phyloP scores from a whole-genome alignment of 345 rosid species.

The Acer campestre region DNA sequence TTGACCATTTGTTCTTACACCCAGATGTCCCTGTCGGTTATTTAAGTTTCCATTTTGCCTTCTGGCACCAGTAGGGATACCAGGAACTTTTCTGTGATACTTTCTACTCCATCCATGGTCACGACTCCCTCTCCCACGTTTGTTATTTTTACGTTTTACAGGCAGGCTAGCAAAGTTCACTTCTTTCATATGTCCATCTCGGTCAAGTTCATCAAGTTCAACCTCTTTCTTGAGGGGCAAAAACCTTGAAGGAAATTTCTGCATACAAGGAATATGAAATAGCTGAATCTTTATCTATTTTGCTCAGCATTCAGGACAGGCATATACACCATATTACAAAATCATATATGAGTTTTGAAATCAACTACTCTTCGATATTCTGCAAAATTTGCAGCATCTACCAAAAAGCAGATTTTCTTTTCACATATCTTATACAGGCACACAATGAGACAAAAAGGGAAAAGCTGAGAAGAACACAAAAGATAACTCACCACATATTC shows the following conservation, averaged over 20 bases:
- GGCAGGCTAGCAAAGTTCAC: conserved; percentile 39
- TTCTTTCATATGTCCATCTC: conserved; percentile 32
- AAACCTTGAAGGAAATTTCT: conserved; percentile 60
- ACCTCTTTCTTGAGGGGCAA: conserved; percentile 50
- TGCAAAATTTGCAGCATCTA: background rate
- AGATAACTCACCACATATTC: conserved; percentile 55
- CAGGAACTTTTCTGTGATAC: conserved; percentile 51
- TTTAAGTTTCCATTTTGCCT: conserved; percentile 50
- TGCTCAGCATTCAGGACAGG: background rate
- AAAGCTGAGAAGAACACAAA: background rate
- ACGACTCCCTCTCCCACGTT: conserved; percentile 58
- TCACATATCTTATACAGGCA: background rate
- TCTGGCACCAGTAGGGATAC: conserved; percentile 34
- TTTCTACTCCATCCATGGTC: conserved; percentile 60
- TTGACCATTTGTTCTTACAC: conserved; percentile 43
- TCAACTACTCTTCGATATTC: background rate
- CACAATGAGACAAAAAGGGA: background rate
- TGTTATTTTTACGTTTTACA: conserved; percentile 45
- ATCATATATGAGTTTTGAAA: background rate
- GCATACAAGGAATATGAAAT: conserved; percentile 27
- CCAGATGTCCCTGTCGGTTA: conserved; percentile 46
- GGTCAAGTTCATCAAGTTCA: conserved; percentile 44
- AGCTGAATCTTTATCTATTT: background rate
- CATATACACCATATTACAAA: background rate
- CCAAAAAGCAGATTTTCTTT: background rate